Base-by-base conservation (phyloP, 2,329 filamentous ascomycete species). In the Alternaria triticina region DNA sequence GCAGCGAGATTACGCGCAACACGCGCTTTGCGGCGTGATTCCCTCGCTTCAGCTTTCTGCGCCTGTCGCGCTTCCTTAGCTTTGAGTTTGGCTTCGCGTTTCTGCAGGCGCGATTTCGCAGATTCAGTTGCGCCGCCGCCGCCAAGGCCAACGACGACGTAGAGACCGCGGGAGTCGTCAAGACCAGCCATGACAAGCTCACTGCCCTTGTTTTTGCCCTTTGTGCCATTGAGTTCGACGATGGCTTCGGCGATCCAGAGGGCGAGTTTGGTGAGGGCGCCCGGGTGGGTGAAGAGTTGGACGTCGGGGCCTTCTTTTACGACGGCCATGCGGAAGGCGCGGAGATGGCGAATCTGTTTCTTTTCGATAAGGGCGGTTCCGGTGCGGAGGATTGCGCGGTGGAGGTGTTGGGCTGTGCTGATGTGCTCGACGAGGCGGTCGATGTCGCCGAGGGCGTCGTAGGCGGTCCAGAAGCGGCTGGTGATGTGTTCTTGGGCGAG, bases 261-360 rank as follows among this genome's bases (percentile, higher is more conserved):
- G 0, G 95, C 94, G 13, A 99, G 86, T 79, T 98, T 97, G 3
- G 94, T 97, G 23, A 99, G 83, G 2, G 96, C 96, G 6, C 94
- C 93, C 0, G 96, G 94, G 74, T 98, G 95, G 1, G 91, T 94
- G 81, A 99, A 99, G 11, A 98, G 86, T n/a, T 87, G 83, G 0
- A 97, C 91, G 72, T 98, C 96, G 0, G 94, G 93, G 0, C 95
- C 94, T 74, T 98, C 96, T 77, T 96, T 97, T 71, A 99, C 94
- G 5, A 98, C 91, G 33, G 92, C 96, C 86, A 99, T 94, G 54
- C 96, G 92, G 79, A 98, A 99, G 1, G 95, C 92, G 51, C 93
- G 89, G 15, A 99, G 85, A 78, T 97, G 94, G 40, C 93, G 92
- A 76, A 99, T 97, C 74, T 97, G 94, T 62, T 92, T 91, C 82